Evolutionary conservation across 192 early-diverging fungal species (phyloP).

Genomic region (Entrophospora sp.): DNA sequence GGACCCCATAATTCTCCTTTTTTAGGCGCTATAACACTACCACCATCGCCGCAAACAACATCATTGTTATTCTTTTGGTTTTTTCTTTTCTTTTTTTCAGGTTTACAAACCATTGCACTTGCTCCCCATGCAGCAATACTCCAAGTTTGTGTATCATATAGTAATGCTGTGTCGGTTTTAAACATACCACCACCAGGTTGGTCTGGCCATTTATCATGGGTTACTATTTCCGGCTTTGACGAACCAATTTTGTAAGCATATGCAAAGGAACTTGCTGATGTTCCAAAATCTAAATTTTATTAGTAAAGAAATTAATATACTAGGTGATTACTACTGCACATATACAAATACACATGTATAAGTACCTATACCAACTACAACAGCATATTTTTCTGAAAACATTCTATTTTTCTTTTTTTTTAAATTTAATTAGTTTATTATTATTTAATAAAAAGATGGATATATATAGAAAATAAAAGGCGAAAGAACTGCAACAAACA

Average conservation of each 20-base stretch:
- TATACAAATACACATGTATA: too few species aligned
- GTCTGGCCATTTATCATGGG: conserved; percentile 7
- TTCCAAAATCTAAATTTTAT: conserved; percentile 9
- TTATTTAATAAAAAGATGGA: too few species aligned
- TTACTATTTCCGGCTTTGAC: not conserved
- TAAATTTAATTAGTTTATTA: too few species aligned
- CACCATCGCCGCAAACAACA: not conserved
- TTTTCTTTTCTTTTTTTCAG: conserved; percentile 5
- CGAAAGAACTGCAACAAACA: too few species aligned
- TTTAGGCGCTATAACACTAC: not conserved
- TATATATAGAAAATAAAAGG: too few species aligned
- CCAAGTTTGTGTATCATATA: conserved; percentile 1
- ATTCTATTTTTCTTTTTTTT: too few species aligned
- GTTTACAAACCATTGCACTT: not conserved
- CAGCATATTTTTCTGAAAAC: too few species aligned
- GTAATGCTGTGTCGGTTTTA: conserved; percentile 5
- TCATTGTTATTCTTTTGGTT: not conserved
- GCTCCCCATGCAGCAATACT: not conserved
- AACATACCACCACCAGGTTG: conserved; percentile 10
- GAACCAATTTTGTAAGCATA: not conserved
- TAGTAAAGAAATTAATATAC: too few species aligned
- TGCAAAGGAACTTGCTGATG: not conserved
- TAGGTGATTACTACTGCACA: too few species aligned
- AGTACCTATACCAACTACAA: too few species aligned
- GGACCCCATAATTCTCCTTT: too few species aligned